phyloP scores from a whole-genome alignment of 768 basidiomycete species.

The Neoboletus brunneissimus region DNA sequence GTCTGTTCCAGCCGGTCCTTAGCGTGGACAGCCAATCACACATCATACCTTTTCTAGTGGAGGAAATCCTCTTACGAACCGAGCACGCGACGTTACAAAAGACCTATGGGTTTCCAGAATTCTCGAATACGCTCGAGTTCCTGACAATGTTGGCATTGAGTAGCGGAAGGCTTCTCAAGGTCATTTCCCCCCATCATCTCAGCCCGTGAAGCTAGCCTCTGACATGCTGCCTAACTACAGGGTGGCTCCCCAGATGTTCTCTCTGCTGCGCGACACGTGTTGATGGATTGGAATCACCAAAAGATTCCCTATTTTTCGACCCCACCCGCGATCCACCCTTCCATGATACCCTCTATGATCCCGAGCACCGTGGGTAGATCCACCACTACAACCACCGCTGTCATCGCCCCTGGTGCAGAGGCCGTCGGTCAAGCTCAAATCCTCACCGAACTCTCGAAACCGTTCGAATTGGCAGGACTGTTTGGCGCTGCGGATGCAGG shows the following conservation, averaged over 20 bases:
- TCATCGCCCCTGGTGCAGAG: slow-evolving; percentile 72
- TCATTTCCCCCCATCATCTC: slow-evolving; percentile 20
- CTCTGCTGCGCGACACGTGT: slow-evolving; percentile 74
- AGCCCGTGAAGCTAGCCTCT: neutral
- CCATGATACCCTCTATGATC: slow-evolving; percentile 55
- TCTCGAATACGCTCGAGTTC: slow-evolving; percentile 72
- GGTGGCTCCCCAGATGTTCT: slow-evolving; percentile 90
- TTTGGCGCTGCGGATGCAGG: slow-evolving; percentile 80
- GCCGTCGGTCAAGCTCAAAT: slow-evolving; percentile 81
- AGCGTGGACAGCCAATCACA: neutral
- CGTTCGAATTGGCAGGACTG: slow-evolving; percentile 79
- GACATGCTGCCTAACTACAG: slow-evolving; percentile 33
- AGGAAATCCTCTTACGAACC: slow-evolving; percentile 79
- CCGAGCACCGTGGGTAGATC: slow-evolving; percentile 35
- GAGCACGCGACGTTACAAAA: slow-evolving; percentile 68
- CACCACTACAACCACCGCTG: neutral
- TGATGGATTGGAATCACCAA: slow-evolving; percentile 94
- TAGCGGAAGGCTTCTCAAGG: slow-evolving; percentile 83
- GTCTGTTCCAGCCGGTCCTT: slow-evolving; percentile 21
- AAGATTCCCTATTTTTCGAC: slow-evolving; percentile 87
- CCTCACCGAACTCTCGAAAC: slow-evolving; percentile 62
- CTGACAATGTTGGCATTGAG: slow-evolving; percentile 85
- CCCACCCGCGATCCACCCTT: slow-evolving; percentile 78
- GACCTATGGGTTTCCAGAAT: slow-evolving; percentile 83
- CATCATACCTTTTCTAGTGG: slow-evolving; percentile 50